A percentile compares a stretch with the other conserved stretches of the same genome.
Conservation (phyloP, 768 basidiomycete genomes). For the Tricholomella constricta region DNA sequence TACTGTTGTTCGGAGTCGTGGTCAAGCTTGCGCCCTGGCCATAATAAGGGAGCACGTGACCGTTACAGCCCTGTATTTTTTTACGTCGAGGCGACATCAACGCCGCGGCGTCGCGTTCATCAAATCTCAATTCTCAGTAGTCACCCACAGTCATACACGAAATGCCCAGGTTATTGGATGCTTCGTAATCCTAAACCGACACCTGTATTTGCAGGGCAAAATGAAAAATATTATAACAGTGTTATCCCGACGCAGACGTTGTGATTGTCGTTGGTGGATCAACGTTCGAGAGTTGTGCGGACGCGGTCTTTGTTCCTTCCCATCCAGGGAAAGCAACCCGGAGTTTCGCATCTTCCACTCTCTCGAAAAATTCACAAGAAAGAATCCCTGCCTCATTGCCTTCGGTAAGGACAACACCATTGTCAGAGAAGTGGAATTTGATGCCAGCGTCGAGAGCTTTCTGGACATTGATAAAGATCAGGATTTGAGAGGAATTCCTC, state of each 20-base stretch:
- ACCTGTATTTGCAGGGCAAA: too few species aligned
- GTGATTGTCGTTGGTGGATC: not conserved
- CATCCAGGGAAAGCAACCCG: slow-evolving; percentile 36
- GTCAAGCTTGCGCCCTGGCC: too few species aligned
- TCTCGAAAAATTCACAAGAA: slow-evolving; percentile 61
- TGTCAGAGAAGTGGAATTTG: slow-evolving; percentile 76
- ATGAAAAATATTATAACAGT: too few species aligned
- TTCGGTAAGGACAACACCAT: slow-evolving; percentile 86
- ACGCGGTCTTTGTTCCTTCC: slow-evolving; percentile 19
- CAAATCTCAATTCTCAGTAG: too few species aligned
- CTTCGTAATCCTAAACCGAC: too few species aligned
- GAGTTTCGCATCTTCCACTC: slow-evolving; percentile 56
- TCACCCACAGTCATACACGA: too few species aligned
- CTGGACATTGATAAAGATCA: slow-evolving; percentile 80
- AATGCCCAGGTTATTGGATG: too few species aligned
- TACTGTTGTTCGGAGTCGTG: too few species aligned
- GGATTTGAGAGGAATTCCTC: slow-evolving; percentile 72
- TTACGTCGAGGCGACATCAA: too few species aligned
- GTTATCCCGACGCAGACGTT: not conserved
- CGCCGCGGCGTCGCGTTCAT: too few species aligned
- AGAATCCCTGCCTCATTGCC: slow-evolving; percentile 71
- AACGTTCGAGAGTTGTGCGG: not conserved
- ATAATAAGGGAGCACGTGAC: too few species aligned
- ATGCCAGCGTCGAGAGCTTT: slow-evolving; percentile 70
- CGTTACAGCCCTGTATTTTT: too few species aligned